These are phyloP conservation scores for Croton setiger DNA, from an alignment of 441 rosid genomes.

Conservation along the genomic window DNA sequence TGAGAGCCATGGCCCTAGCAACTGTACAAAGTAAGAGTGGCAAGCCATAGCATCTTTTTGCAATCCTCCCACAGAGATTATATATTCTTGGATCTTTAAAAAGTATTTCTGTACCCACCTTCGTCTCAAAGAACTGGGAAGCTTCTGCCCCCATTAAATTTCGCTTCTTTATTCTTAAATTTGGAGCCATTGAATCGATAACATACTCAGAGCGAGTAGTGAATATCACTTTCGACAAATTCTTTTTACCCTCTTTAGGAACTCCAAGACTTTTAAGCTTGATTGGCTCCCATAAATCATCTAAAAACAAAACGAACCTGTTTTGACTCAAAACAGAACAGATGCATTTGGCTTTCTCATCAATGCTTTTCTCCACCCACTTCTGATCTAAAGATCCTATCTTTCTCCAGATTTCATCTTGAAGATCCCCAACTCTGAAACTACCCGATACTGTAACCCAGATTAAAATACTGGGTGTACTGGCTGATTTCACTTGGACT, in stretches of 20 bases:
- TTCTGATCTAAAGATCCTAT: slow-evolving; percentile 27
- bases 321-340: not conserved
- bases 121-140: slow-evolving; percentile 6
- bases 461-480: slow-evolving; percentile 26
- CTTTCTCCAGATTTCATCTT: slow-evolving; percentile 31
- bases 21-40: slow-evolving; percentile 29
- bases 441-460: slow-evolving; percentile 43
- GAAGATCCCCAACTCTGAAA: slow-evolving; percentile 29
- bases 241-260: slow-evolving; percentile 14
- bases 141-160: slow-evolving; percentile 29
- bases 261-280: slow-evolving; percentile 23
- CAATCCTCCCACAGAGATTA: not conserved
- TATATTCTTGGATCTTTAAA: not conserved
- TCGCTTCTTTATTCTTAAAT: slow-evolving; percentile 18
- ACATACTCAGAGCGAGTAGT: slow-evolving; percentile 34
- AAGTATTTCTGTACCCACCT: slow-evolving; percentile 9
- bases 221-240: slow-evolving; percentile 22
- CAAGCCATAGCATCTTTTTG: slow-evolving; percentile 17
- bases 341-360: slow-evolving; percentile 20
- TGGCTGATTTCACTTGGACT: slow-evolving; percentile 35
- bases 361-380: slow-evolving; percentile 24
- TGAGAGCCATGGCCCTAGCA: slow-evolving; percentile 31
- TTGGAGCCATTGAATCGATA: not conserved
- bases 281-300: slow-evolving; percentile 25
- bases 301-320: slow-evolving; percentile 21